Evolutionary conservation across 805 yeast genomes (phyloP), one percentile per base, ranked within the genome.

Genomic region (Cyberlindnera misumaiensis): DNA sequence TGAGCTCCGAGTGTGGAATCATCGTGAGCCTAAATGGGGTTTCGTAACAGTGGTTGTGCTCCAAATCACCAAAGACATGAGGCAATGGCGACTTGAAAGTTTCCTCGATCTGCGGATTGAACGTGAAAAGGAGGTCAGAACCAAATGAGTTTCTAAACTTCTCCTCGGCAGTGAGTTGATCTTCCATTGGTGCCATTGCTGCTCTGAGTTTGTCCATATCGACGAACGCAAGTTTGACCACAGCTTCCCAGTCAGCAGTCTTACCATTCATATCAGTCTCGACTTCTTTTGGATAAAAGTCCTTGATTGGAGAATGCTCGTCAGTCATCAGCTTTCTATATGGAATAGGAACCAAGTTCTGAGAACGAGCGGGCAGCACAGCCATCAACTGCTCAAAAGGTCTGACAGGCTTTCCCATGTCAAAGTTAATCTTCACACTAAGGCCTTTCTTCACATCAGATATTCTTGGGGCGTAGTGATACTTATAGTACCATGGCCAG

Each of bases 241-340:
- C 96, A 10, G 97, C 97, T 64, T 93, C 97, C 98, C 98, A 93
- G 35, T 87, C 82, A 2, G 93, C 95, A 39, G 88, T 85, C 59
- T 93, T 93, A 32, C 97, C 98, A 57, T 93, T 93, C 74, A 78
- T 72, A 64, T 93, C 98, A 27, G 85, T 70, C 37, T 80, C 85
- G 40, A 90, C 95, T 43, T 85, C 86, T 41, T 73, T 71, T 3
- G 98, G 98, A 56, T 93, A 93, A 53, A 87, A 88, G 52, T 88
- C 97, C 40, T 72, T 72, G 48, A 93, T 87, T 20, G 96, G 95
- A 7, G 97, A 89, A 32, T 70, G 69, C 32, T 77, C 79, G 42
- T 89, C 95, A 11, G 80, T 77, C 96, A 93, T 89, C 46, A 93
- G 68, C 3, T 80, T 72, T 60, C 95, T 75, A 59, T 83, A 83